A percentile compares a stretch with the other conserved stretches of the same genome.
phyloP scores from a whole-genome alignment of 2,329 filamentous ascomycete species.

The Aspergillus neoniger region DNA sequence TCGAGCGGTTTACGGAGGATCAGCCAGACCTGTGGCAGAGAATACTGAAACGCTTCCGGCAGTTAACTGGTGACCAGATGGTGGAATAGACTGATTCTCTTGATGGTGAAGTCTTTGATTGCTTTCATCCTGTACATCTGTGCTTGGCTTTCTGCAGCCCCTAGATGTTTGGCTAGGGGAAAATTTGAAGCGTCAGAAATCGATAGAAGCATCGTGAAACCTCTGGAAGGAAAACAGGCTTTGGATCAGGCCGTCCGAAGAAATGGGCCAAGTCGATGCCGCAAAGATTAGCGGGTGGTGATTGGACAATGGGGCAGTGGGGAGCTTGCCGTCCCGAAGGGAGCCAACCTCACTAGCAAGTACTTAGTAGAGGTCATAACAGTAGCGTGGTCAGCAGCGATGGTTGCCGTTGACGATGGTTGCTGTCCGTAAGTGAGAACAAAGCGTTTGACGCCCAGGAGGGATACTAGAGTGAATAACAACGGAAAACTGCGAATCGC shows the following conservation, averaged over 20 bases:
- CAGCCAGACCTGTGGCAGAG: constrained; percentile 54
- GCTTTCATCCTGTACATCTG: not conserved
- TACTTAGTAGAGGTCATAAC: not conserved
- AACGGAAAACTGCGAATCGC: too few relatives aligned
- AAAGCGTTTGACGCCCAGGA: not conserved
- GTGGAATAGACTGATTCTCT: not conserved
- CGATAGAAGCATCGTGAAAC: not conserved
- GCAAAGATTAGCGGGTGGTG: not conserved
- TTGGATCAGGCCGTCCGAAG: not conserved
- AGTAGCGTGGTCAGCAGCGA: not conserved
- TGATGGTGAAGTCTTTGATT: not conserved
- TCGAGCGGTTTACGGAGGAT: constrained; percentile 47
- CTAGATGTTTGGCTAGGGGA: constrained; percentile 1
- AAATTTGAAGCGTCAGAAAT: not conserved
- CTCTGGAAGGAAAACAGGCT: not conserved
- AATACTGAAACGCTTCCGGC: constrained; percentile 53
- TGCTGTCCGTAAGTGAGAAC: not conserved
- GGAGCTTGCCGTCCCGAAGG: not conserved
- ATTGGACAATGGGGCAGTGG: not conserved
- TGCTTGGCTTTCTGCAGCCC: not conserved
- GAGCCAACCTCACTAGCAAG: not conserved
- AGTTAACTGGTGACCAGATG: constrained; percentile 34
- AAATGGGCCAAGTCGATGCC: not conserved
- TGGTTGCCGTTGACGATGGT: not conserved
- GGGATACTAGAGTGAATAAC: too few relatives aligned